Conservation (phyloP, 345 rosid species). For the Populus tremula region DNA sequence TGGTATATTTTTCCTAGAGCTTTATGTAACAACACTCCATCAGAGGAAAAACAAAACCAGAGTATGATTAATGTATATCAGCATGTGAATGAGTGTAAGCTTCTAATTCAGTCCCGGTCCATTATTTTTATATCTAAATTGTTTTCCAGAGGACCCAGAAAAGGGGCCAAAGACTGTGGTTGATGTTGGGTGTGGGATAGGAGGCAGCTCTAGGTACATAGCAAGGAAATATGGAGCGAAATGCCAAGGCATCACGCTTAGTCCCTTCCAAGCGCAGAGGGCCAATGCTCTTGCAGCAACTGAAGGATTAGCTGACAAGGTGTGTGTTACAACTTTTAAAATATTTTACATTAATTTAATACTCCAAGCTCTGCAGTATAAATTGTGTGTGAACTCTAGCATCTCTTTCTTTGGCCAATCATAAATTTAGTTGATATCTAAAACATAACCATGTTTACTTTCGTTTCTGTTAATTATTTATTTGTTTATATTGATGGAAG, state of each 20-base stretch:
- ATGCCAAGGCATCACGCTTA: slow-evolving; percentile 70
- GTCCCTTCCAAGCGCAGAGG: slow-evolving; percentile 78
- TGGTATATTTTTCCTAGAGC: no score
- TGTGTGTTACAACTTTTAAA: background rate
- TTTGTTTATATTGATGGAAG: background rate
- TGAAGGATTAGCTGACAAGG: slow-evolving; percentile 61
- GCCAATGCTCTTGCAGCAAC: slow-evolving; percentile 71
- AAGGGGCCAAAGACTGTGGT: slow-evolving; percentile 58
- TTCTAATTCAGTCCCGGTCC: background rate
- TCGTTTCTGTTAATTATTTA: background rate
- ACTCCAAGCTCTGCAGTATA: background rate
- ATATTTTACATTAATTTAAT: no score
- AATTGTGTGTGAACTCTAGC: no score
- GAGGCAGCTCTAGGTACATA: slow-evolving; percentile 87
- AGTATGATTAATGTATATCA: background rate
- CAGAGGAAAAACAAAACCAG: no score
- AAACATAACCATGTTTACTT: no score
- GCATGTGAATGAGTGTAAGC: background rate
- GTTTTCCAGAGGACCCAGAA: slow-evolving; percentile 32
- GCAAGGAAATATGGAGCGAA: slow-evolving; percentile 67
- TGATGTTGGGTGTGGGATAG: slow-evolving; percentile 96
- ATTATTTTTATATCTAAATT: background rate
- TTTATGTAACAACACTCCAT: no score
- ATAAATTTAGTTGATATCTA: no score
- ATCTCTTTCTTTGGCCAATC: no score